A percentile compares a stretch with the other conserved stretches of the same genome.
Conservation (phyloP, 1,284 basidiomycete genomes). For the Wolfiporia cocos region DNA sequence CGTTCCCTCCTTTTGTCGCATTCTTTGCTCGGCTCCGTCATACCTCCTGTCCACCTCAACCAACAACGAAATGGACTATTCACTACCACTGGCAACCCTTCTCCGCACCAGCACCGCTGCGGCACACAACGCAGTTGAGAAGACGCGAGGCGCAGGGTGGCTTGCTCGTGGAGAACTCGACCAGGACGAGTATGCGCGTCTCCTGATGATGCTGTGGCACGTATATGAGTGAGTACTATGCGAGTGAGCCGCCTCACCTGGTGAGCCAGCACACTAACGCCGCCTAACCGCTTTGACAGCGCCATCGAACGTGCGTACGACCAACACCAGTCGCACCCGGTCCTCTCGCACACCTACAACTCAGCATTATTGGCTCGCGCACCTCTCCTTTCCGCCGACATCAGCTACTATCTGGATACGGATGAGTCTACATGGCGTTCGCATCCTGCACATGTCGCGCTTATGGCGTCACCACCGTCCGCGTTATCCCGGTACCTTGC, state of each 20-base stretch:
- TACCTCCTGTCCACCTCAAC: too few species aligned
- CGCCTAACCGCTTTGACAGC: conserved; percentile 16
- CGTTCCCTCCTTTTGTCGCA: background rate
- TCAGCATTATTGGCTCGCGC: conserved; percentile 62
- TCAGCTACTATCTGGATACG: conserved; percentile 55
- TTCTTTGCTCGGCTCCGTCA: too few species aligned
- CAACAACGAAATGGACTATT: conserved; percentile 24
- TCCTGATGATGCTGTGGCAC: conserved; percentile 73
- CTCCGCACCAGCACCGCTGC: conserved; percentile 52
- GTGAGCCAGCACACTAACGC: too few species aligned
- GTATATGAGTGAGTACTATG: conserved; percentile 62
- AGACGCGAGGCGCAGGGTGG: conserved; percentile 52
- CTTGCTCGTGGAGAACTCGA: conserved; percentile 57
- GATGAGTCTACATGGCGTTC: conserved; percentile 47
- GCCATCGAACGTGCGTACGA: conserved; percentile 64
- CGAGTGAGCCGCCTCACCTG: too few species aligned
- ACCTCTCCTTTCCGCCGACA: conserved; percentile 56
- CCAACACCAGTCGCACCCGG: conserved; percentile 52
- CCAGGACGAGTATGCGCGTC: conserved; percentile 63
- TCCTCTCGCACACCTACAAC: conserved; percentile 67
- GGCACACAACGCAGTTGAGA: conserved; percentile 59
- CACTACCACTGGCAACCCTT: conserved; percentile 39
- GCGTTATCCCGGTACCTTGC: conserved; percentile 49
- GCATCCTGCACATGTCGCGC: conserved; percentile 45
- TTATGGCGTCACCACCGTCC: conserved; percentile 40